Conservation (phyloP, 2,329 filamentous ascomycete genomes). For the Fusarium longipes region DNA sequence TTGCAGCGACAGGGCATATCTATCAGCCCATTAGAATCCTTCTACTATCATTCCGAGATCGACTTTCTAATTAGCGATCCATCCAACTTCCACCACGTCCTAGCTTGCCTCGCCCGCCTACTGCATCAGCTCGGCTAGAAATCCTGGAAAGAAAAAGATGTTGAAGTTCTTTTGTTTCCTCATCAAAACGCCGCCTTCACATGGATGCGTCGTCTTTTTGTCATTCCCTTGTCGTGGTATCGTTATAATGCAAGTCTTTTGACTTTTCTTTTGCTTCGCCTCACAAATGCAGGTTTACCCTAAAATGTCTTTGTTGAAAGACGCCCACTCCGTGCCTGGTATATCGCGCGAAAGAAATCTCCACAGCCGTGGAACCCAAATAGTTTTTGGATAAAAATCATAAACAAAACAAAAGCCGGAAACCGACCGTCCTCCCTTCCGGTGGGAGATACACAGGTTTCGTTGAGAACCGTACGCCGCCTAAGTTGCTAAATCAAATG, state of each 20-base stretch:
- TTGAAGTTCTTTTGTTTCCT: slow-evolving; percentile 62
- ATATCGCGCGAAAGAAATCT: slow-evolving; percentile 49
- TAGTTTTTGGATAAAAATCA: slow-evolving; percentile 37
- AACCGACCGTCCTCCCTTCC: slow-evolving; percentile 51
- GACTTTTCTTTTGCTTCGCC: slow-evolving; percentile 49
- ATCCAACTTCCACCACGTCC: slow-evolving; percentile 36
- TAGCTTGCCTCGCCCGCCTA: slow-evolving; percentile 46
- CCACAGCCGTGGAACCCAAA: slow-evolving; percentile 44
- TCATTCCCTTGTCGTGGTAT: slow-evolving; percentile 52
- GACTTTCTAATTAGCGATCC: slow-evolving; percentile 15
- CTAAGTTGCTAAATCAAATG: slow-evolving; percentile 52
- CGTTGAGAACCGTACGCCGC: slow-evolving; percentile 62
- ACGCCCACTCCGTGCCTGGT: slow-evolving; percentile 55
- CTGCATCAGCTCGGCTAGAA: slow-evolving; percentile 56
- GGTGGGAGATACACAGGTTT: slow-evolving; percentile 54
- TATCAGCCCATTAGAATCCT: slow-evolving; percentile 32
- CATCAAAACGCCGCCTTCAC: slow-evolving; percentile 55
- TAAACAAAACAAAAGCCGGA: slow-evolving; percentile 51
- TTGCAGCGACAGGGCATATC: slow-evolving; percentile 39
- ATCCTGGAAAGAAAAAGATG: slow-evolving; percentile 59
- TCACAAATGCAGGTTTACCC: slow-evolving; percentile 54
- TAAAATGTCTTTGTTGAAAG: slow-evolving; percentile 60
- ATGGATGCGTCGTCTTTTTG: slow-evolving; percentile 48
- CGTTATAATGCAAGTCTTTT: slow-evolving; percentile 56
- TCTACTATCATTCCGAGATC: slow-evolving; percentile 16